Percentiles rank a stretch among this genome's conserved stretches.
Conservation (phyloP, 352 stramenopile species). For the Globisporangium apiculatum region DNA sequence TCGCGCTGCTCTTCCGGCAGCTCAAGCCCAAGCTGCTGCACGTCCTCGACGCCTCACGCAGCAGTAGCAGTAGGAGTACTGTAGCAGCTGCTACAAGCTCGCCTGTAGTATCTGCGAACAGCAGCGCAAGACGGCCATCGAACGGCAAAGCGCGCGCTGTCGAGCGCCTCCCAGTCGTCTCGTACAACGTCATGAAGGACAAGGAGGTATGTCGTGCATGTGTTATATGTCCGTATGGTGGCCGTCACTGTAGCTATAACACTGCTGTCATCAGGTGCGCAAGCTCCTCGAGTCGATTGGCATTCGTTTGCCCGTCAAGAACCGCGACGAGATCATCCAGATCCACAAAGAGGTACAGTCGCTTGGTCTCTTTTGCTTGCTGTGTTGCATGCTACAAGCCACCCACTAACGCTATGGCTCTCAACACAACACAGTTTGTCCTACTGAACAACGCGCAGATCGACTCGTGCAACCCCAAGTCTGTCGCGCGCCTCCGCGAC, state of each 20-base stretch:
- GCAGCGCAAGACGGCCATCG: neutral
- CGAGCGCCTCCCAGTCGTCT: conserved; percentile 67
- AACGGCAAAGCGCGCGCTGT: conserved; percentile 11
- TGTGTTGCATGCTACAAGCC: no score
- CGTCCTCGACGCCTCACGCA: conserved; percentile 16
- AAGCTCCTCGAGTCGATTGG: conserved; percentile 70
- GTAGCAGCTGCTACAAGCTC: neutral
- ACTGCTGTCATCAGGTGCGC: conserved; percentile 11
- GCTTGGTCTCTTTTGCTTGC: neutral
- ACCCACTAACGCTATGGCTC: no score
- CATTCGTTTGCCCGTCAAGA: conserved; percentile 51
- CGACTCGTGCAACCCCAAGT: conserved; percentile 76
- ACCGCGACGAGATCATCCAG: conserved; percentile 81
- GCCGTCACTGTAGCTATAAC: no score
- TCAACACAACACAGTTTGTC: conserved; percentile 39
- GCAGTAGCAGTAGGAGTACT: no score
- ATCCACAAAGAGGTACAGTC: conserved; percentile 79
- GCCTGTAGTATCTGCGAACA: neutral
- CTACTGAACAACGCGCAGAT: conserved; percentile 73
- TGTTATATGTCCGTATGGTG: no score
- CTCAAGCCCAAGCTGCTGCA: conserved; percentile 63
- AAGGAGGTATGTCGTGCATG: conserved; percentile 32
- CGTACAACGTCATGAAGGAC: conserved; percentile 83
- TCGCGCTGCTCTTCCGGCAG: conserved; percentile 56
- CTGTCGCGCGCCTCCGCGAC: conserved; percentile 40